phyloP scores from a whole-genome alignment of 2,329 filamentous ascomycete species.

The Periglandula ipomoeae region DNA sequence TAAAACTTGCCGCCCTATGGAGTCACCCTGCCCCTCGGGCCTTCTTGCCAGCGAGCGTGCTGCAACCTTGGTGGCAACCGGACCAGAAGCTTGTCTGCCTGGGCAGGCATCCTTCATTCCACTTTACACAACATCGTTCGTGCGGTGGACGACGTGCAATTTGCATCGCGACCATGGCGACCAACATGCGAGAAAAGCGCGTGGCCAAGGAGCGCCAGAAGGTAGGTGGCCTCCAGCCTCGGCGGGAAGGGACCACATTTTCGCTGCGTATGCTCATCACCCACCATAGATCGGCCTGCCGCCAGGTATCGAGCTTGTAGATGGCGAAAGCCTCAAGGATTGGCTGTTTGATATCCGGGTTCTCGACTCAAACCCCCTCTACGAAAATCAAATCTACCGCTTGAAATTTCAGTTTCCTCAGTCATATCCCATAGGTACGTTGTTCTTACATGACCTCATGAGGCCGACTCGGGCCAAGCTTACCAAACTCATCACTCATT shows the following conservation, averaged over 20 bases:
- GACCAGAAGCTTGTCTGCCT: neutral
- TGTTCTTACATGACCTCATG: neutral
- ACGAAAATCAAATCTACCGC: constrained; percentile 69
- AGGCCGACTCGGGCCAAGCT: neutral
- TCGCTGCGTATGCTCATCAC: constrained; percentile 11
- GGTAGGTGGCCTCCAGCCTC: constrained; percentile 9
- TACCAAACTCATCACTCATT: neutral
- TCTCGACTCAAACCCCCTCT: constrained; percentile 83
- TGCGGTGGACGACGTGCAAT: neutral
- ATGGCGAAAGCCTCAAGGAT: constrained; percentile 62
- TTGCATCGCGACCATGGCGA: constrained; percentile 15
- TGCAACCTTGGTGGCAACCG: neutral
- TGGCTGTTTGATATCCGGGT: constrained; percentile 92
- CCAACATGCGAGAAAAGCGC: constrained; percentile 17
- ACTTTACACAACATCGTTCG: constrained; percentile 1
- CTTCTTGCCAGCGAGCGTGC: neutral
- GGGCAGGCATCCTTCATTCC: neutral
- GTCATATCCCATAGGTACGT: constrained; percentile 80
- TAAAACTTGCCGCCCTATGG: neutral
- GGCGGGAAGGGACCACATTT: neutral
- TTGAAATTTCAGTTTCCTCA: constrained; percentile 79
- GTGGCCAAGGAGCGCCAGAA: constrained; percentile 22
- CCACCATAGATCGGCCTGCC: constrained; percentile 46
- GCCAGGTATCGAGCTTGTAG: constrained; percentile 69
- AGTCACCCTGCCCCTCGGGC: neutral